phyloP scores from a whole-genome alignment of 2,329 filamentous ascomycete species.

The Colletotrichum paranaense region DNA sequence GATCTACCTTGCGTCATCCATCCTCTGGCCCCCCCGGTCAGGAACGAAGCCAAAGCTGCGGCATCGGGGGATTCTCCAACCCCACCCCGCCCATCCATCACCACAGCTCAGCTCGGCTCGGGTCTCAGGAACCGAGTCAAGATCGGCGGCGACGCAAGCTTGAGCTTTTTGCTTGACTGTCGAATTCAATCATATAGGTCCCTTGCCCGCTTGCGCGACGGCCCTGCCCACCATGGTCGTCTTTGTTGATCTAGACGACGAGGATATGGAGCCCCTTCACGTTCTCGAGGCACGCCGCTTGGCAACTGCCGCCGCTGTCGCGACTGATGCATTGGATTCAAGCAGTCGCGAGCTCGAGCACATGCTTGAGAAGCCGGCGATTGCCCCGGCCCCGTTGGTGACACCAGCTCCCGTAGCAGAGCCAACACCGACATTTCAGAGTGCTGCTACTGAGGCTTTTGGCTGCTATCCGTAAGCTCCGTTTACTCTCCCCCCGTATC shows the following conservation, averaged over 20 bases:
- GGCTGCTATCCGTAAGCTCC: constrained; percentile 49
- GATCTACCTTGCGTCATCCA: constrained; percentile 32
- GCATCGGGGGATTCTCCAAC: constrained; percentile 32
- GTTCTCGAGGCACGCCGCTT: constrained; percentile 25
- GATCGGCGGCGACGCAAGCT: constrained; percentile 27
- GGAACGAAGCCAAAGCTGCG: constrained; percentile 23
- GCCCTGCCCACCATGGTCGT: constrained; percentile 32
- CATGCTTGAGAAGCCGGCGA: constrained; percentile 2
- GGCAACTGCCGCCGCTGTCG: constrained; percentile 22
- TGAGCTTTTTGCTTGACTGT: constrained; percentile 9
- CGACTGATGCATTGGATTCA: constrained; percentile 25
- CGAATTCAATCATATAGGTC: constrained; percentile 17
- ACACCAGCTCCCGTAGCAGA: not conserved
- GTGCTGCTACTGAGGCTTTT: constrained; percentile 44
- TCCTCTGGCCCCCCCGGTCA: constrained; percentile 3
- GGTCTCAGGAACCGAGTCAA: constrained; percentile 27
- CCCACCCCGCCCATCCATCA: constrained; percentile 25
- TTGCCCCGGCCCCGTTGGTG: not conserved
- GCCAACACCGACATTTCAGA: constrained; percentile 36
- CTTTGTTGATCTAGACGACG: constrained; percentile 40
- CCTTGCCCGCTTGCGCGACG: not conserved
- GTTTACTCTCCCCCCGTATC: not conserved
- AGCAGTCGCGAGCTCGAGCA: constrained; percentile 10
- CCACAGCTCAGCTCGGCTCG: constrained; percentile 28
- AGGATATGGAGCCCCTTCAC: constrained; percentile 35